A percentile compares a stretch with the other conserved stretches of the same genome.
Evolutionary conservation across 2,329 filamentous ascomycete genomes (phyloP).

Genomic region (Dothistroma pini): DNA sequence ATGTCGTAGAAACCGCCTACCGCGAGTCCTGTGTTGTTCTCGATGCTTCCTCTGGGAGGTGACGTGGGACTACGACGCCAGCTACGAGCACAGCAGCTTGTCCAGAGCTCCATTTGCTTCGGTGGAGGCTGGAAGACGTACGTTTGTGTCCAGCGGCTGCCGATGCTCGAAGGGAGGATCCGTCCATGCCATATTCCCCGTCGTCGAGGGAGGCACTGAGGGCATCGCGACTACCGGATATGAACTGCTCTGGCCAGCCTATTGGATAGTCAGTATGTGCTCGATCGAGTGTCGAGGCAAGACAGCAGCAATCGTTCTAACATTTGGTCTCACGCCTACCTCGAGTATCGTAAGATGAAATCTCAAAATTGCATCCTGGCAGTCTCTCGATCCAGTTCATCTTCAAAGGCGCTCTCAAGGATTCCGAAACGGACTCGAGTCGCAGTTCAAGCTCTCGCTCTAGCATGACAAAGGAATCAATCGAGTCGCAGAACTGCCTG

Average conservation of each 20-base stretch:
- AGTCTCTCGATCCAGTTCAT: background rate
- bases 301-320: background rate
- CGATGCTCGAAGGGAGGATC: background rate
- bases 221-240: background rate
- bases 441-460: background rate
- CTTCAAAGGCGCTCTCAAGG: background rate
- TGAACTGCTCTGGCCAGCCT: background rate
- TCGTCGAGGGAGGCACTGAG: background rate
- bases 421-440: background rate
- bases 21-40: background rate
- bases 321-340: background rate
- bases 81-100: background rate
- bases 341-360: background rate
- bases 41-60: background rate
- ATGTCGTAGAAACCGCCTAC: background rate
- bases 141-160: too few relatives aligned
- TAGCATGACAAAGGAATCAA: background rate
- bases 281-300: background rate
- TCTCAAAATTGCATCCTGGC: background rate
- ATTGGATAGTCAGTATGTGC: background rate
- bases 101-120: background rate
- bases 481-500: constrained; percentile 5
- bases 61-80: background rate
- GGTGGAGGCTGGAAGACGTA: background rate
- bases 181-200: background rate